Conservation (phyloP, 371 early-diverging fungal species). For the Syncephalastrum contaminatum region DNA sequence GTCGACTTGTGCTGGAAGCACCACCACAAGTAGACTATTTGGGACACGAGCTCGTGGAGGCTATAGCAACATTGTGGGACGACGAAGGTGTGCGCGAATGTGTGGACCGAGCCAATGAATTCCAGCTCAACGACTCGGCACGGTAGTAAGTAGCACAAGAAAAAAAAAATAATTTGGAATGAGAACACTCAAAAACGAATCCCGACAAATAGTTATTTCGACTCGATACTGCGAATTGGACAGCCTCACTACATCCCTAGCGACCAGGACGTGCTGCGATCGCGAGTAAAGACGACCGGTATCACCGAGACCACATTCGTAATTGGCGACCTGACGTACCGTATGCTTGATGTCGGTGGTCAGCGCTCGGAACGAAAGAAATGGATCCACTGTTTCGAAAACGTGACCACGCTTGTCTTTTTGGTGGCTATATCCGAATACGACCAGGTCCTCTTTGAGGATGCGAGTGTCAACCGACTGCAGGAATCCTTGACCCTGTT, state of each 20-base stretch:
- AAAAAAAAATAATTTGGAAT: not conserved
- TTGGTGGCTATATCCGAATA: slow-evolving; percentile 55
- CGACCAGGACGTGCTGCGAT: slow-evolving; percentile 84
- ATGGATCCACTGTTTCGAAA: slow-evolving; percentile 93
- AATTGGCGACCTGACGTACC: slow-evolving; percentile 76
- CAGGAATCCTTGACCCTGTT: slow-evolving; percentile 26
- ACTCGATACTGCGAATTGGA: slow-evolving; percentile 82
- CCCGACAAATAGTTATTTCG: slow-evolving; percentile 67
- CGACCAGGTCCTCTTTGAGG: slow-evolving; percentile 24
- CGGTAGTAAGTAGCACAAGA: slow-evolving; percentile 58
- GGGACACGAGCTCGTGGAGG: slow-evolving; percentile 66
- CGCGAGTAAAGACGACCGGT: slow-evolving; percentile 84
- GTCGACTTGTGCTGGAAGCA: slow-evolving; percentile 38
- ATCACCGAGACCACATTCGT: slow-evolving; percentile 86
- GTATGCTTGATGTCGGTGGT: slow-evolving; percentile 95
- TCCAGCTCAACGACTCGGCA: slow-evolving; percentile 84
- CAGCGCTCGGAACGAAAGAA: slow-evolving; percentile 88
- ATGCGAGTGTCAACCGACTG: slow-evolving; percentile 22
- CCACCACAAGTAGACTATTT: slow-evolving; percentile 65
- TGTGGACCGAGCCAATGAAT: slow-evolving; percentile 73
- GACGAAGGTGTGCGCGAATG: slow-evolving; percentile 74
- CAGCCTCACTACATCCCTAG: slow-evolving; percentile 74
- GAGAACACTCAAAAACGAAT: not conserved
- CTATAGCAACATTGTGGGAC: slow-evolving; percentile 74
- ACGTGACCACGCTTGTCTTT: slow-evolving; percentile 90